Percentiles rank a stretch among this genome's conserved stretches.
Evolutionary conservation across 495 filamentous ascomycete species (phyloP).

Genomic region (Cudoniella acicularis): DNA sequence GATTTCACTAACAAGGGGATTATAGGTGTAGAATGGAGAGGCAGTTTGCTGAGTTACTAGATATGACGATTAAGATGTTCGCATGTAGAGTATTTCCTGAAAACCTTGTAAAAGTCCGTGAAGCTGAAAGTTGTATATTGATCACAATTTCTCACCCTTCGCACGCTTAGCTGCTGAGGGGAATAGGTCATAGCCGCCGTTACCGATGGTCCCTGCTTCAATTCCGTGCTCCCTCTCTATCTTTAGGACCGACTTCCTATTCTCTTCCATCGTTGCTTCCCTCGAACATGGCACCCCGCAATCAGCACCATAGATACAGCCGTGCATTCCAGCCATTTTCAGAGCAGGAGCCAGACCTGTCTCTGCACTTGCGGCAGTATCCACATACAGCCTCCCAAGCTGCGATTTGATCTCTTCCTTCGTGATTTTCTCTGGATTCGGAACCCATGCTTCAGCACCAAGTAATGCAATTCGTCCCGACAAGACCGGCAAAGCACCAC

Average conservation of each 20-base stretch:
- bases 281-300: conserved; percentile 2
- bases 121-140: too few relatives aligned
- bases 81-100: too few relatives aligned
- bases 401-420: not conserved
- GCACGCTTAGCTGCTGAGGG: not conserved
- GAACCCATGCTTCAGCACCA: not conserved
- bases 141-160: not conserved
- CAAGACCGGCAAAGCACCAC: conserved; percentile 4
- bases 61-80: too few relatives aligned
- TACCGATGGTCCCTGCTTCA: not conserved
- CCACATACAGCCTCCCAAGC: not conserved
- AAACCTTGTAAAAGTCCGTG: too few relatives aligned
- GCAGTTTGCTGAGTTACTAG: too few relatives aligned
- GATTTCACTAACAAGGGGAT: too few relatives aligned
- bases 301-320: conserved; percentile 2
- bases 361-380: conserved; percentile 5
- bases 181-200: not conserved
- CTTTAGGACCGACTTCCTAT: not conserved
- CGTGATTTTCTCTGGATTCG: conserved; percentile 2
- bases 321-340: not conserved
- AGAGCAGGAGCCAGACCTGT: not conserved
- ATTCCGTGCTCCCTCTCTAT: not conserved
- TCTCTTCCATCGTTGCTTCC: not conserved
- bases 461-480: not conserved
- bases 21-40: too few relatives aligned